Base-by-base conservation (phyloP, 2,329 filamentous ascomycete genomes). In the Aspergillus sp. region DNA sequence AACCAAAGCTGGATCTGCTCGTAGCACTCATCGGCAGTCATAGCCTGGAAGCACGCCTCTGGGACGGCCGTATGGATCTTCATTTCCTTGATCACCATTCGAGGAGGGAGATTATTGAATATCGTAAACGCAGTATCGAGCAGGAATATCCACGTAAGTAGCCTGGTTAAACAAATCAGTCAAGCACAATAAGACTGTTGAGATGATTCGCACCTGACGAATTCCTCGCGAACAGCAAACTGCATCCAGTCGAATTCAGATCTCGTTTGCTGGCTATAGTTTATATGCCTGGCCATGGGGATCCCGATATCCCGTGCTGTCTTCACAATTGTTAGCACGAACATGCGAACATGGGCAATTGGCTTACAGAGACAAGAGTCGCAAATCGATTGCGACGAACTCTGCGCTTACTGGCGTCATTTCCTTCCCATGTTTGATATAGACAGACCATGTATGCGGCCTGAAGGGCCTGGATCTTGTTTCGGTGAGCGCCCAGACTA, bases 21-120 rank as follows among this genome's bases (percentile, higher is more conserved):
- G 44, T 62, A 59, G 40, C 74, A 77, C 27, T 70, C 57, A 17
- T 71, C 67, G 4, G 70, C 66, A 0, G 70, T 69, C 1, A 51
- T 11, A 3, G 74, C 74, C 57, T 77, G 73, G 56, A 77, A 77
- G 57, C 73, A 76, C 3, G 67, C 58, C 60, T 76, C 75, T 0
- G 73, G 68, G 12, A 62, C 64, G 9, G 71, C 71, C 62, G 73
- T 64, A 45, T 71, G 65, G 62, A 75, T 73, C 33, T 66, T 72
- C 71, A 76, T 73, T 57, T 77, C 75, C 51, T 72, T 72, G 43
- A 76, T 70, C 0, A 74, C 70, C 68, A 77, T 72, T 12, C 75
- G 66, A n/a, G 74, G 74, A 1, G 75, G 75, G 0, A 73, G 57
- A 39, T 77, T 77, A 63, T 77, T 76, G 63, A 77, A 77, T 12